Percentiles rank a stretch among this genome's conserved stretches.
Conservation (phyloP, 495 filamentous ascomycete genomes). For the Penicillium ochrochloron region DNA sequence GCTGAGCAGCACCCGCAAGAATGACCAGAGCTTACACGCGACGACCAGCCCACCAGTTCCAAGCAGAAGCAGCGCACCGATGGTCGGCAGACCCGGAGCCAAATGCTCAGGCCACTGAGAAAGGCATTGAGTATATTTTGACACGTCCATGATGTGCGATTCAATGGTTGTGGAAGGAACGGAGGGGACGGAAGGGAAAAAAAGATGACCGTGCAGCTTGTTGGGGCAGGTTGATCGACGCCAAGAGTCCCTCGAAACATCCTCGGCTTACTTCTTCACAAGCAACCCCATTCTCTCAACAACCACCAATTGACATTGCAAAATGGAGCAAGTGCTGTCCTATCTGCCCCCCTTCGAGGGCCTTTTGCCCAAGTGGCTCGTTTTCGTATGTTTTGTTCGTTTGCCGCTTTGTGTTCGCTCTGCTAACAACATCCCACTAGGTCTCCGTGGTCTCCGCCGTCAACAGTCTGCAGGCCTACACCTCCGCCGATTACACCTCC, state of each 20-base stretch:
- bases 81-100: constrained; percentile 45
- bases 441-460: constrained; percentile 75
- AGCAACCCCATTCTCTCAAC: constrained; percentile 10
- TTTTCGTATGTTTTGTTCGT: constrained; percentile 53
- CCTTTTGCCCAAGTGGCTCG: constrained; percentile 68
- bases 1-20: constrained; percentile 13
- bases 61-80: constrained; percentile 42
- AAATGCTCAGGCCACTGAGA: constrained; percentile 43
- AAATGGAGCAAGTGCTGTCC: constrained; percentile 40
- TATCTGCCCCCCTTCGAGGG: constrained; percentile 62
- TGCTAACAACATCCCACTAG: constrained; percentile 42
- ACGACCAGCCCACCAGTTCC: constrained; percentile 65
- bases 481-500: constrained; percentile 70
- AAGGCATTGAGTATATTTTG: constrained; percentile 40
- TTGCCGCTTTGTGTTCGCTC: constrained; percentile 3
- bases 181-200: constrained; percentile 21
- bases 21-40: constrained; percentile 47
- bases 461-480: constrained; percentile 83
- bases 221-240: constrained; percentile 33
- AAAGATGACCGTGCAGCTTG: constrained; percentile 27
- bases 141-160: constrained; percentile 42
- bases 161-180: constrained; percentile 10
- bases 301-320: constrained; percentile 8
- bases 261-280: constrained; percentile 29
- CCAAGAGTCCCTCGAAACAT: constrained; percentile 38